Percentiles rank a stretch among this genome's conserved stretches.
These are phyloP conservation scores for Huntiella savannae DNA, from an alignment of 2,329 filamentous ascomycete species.

Conservation along the genomic window DNA sequence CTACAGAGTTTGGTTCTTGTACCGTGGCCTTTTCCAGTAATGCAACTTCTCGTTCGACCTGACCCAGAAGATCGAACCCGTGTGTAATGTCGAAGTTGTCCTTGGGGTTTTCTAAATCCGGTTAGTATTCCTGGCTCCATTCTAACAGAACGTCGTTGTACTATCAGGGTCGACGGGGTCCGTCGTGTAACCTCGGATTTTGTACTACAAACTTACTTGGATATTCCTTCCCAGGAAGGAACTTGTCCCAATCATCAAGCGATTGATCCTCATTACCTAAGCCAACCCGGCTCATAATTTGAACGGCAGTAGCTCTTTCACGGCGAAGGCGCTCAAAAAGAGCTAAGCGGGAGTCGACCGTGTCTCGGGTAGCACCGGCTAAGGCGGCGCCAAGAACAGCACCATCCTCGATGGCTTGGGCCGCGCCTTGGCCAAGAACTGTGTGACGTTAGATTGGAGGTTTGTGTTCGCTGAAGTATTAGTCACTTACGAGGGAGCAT, in stretches of 20 bases:
- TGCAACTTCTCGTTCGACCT: not conserved
- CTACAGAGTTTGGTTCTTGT: not conserved
- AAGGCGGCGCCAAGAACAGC: slow-evolving; percentile 18
- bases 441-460: slow-evolving; percentile 8
- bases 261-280: not conserved
- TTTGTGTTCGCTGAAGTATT: not conserved
- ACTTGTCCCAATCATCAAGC: not conserved
- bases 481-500: slow-evolving; percentile 17
- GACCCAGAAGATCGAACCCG: not conserved
- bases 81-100: slow-evolving; percentile 1
- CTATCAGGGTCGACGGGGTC: too few relatives aligned
- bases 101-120: not conserved
- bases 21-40: not conserved
- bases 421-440: slow-evolving; percentile 23
- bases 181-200: not conserved
- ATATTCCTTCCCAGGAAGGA: not conserved
- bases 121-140: too few relatives aligned
- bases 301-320: slow-evolving; percentile 19
- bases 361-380: slow-evolving; percentile 12
- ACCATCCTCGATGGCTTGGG: slow-evolving; percentile 21
- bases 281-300: slow-evolving; percentile 18
- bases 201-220: not conserved
- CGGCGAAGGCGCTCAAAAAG: slow-evolving; percentile 16
- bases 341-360: slow-evolving; percentile 14
- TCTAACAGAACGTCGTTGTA: too few relatives aligned